Percentiles rank a stretch among this genome's conserved stretches.
Evolutionary conservation across 106 monocot species (phyloP).

Genomic region (Dactylorhiza incarnata): DNA sequence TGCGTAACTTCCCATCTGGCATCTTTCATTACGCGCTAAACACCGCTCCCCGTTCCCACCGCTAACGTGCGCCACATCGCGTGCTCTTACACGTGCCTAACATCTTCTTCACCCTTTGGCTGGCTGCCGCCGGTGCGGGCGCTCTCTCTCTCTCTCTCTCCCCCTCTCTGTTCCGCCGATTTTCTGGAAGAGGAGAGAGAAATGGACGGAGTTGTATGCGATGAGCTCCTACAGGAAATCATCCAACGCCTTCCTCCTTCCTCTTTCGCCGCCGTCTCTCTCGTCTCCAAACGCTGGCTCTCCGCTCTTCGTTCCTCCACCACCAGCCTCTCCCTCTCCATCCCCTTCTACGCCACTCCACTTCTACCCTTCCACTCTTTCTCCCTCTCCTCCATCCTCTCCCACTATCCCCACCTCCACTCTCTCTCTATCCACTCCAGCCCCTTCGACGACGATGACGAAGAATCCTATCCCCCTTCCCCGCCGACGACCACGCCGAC

Average conservation of each 20-base stretch:
- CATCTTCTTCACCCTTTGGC: too few species aligned
- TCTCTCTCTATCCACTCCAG: slow-evolving; percentile 19
- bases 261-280: slow-evolving; percentile 35
- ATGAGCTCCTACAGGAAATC: slow-evolving; percentile 60
- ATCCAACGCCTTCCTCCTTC: slow-evolving; percentile 44
- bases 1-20: too few species aligned
- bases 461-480: background rate
- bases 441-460: background rate
- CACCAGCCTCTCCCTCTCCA: slow-evolving; percentile 32
- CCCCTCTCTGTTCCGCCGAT: too few species aligned
- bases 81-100: too few species aligned
- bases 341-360: slow-evolving; percentile 16
- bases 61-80: too few species aligned
- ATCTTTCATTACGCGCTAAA: too few species aligned
- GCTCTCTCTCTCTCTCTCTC: too few species aligned
- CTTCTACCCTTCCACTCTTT: background rate
- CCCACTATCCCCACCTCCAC: slow-evolving; percentile 4
- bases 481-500: background rate
- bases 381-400: background rate
- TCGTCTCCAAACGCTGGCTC: slow-evolving; percentile 63
- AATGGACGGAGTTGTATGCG: slow-evolving; percentile 48
- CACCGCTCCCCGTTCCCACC: too few species aligned
- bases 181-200: background rate
- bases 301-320: slow-evolving; percentile 43
- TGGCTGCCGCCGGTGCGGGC: too few species aligned